Evolutionary conservation across 1,284 basidiomycete genomes (phyloP).

Genomic region (Apiotrichum brassicae): DNA sequence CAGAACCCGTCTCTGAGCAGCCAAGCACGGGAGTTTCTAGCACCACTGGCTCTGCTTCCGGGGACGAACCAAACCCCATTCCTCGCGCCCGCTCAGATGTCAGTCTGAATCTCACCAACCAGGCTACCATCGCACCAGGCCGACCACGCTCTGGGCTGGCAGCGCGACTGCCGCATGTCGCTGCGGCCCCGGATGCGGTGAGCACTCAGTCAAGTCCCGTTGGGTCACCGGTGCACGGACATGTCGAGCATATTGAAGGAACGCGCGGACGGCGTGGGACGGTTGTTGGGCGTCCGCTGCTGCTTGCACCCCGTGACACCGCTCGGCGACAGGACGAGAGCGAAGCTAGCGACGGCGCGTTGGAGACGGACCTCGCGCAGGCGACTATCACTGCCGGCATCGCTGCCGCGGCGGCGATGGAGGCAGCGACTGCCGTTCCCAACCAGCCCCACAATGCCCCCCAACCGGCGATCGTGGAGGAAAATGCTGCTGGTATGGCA

Average conservation of each 20-base stretch:
- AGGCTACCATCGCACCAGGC: conserved; percentile 18
- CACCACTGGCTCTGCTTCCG: conserved; percentile 25
- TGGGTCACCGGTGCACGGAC: conserved; percentile 32
- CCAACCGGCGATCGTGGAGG: conserved; percentile 26
- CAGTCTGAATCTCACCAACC: conserved; percentile 21
- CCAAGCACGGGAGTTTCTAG: conserved; percentile 27
- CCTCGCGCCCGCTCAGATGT: conserved; percentile 36
- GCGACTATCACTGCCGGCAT: conserved; percentile 32
- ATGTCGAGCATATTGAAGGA: conserved; percentile 23
- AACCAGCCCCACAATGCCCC: conserved; percentile 31
- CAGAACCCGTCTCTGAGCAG: conserved; percentile 15
- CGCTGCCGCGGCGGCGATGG: conserved; percentile 29
- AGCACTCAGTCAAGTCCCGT: conserved; percentile 44
- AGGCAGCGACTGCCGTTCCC: conserved; percentile 11
- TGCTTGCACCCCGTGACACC: conserved; percentile 24
- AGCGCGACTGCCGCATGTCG: conserved; percentile 28
- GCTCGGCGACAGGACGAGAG: conserved; percentile 27
- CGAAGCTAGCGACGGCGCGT: conserved; percentile 34
- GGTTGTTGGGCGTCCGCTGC: conserved; percentile 37
- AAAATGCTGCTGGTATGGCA: conserved; percentile 19
- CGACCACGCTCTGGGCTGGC: conserved; percentile 19
- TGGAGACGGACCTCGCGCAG: conserved; percentile 34
- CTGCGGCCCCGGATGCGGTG: conserved; percentile 20
- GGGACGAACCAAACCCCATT: conserved; percentile 27
- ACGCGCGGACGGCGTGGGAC: conserved; percentile 28